A percentile compares a stretch with the other conserved stretches of the same genome.
These are phyloP conservation scores for Exserohilum rostratum DNA, from an alignment of 2,329 filamentous ascomycete genomes.

Conservation along the genomic window DNA sequence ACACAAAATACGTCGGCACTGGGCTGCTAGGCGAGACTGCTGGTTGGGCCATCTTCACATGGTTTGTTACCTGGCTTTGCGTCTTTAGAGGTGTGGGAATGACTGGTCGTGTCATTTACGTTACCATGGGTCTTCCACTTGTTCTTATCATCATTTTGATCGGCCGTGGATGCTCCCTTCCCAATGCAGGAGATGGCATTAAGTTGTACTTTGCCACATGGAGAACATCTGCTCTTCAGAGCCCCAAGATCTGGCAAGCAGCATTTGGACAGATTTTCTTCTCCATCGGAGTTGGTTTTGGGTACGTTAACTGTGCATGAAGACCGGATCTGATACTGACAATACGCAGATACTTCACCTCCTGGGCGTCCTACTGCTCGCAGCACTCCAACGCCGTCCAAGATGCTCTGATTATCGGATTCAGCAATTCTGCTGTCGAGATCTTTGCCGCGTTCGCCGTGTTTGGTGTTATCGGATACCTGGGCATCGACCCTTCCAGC, in stretches of 20 bases:
- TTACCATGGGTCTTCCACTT: constrained; percentile 30
- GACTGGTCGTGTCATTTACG: constrained; percentile 27
- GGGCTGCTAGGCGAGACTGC: constrained; percentile 1
- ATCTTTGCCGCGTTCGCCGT: constrained; percentile 54
- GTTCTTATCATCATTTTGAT: constrained; percentile 18
- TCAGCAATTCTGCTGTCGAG: constrained; percentile 60
- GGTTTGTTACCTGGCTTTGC: constrained; percentile 19
- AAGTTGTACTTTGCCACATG: constrained; percentile 19
- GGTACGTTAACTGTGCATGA: constrained; percentile 52
- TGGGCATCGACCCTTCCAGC: constrained; percentile 43
- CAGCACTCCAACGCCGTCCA: constrained; percentile 56
- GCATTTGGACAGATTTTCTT: constrained; percentile 60
- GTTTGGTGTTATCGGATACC: constrained; percentile 60
- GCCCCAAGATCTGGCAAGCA: constrained; percentile 60
- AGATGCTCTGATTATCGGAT: constrained; percentile 60
- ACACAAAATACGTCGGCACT: constrained; percentile 2
- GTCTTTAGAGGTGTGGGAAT: constrained; percentile 26
- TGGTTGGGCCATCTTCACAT: constrained; percentile 8
- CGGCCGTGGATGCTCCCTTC: constrained; percentile 19
- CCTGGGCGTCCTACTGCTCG: constrained; percentile 7
- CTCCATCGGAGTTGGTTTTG: constrained; percentile 54
- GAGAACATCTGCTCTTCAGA: constrained; percentile 22
- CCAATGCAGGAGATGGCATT: constrained; percentile 14
- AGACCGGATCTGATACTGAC: background rate
- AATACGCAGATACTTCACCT: constrained; percentile 1